phyloP scores from a whole-genome alignment of 306 rosid species.

The Quercus parvula region DNA sequence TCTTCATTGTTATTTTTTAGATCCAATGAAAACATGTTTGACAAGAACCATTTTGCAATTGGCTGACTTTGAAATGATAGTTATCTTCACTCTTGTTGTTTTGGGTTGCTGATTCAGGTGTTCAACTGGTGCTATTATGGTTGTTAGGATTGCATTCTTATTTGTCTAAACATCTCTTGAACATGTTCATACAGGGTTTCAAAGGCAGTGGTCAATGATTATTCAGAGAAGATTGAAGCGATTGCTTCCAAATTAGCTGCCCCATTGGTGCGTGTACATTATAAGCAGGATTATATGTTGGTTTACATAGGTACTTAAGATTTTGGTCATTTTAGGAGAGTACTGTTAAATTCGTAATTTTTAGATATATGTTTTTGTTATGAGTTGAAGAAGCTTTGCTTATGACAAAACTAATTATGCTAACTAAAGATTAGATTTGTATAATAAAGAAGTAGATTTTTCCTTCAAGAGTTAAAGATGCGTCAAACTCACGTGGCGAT shows the following conservation, averaged over 20 bases:
- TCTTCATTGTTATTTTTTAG: background rate
- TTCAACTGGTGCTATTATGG: slow-evolving; percentile 5
- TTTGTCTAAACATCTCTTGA: slow-evolving; percentile 6
- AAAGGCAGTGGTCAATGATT: slow-evolving; percentile 67
- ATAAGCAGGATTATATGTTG: background rate
- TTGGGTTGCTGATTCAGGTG: background rate
- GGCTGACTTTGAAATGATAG: background rate
- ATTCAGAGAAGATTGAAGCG: slow-evolving; percentile 82
- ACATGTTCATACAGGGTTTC: slow-evolving; percentile 58
- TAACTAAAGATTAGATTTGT: background rate
- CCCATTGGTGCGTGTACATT: slow-evolving; percentile 38
- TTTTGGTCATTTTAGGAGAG: background rate
- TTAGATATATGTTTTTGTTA: background rate
- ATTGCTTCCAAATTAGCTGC: slow-evolving; percentile 63
- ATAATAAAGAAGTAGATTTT: background rate
- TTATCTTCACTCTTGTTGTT: background rate
- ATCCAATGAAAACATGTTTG: background rate
- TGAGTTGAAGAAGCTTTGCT: background rate
- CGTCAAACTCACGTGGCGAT: background rate
- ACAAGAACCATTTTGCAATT: background rate
- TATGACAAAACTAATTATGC: background rate
- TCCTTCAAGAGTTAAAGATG: background rate
- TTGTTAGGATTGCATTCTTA: slow-evolving; percentile 10
- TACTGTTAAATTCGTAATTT: background rate
- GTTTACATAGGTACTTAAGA: slow-evolving; percentile 8